A percentile compares a stretch with the other conserved stretches of the same genome.
Conservation (phyloP, 768 basidiomycete species). For the Phallus indusiatus region DNA sequence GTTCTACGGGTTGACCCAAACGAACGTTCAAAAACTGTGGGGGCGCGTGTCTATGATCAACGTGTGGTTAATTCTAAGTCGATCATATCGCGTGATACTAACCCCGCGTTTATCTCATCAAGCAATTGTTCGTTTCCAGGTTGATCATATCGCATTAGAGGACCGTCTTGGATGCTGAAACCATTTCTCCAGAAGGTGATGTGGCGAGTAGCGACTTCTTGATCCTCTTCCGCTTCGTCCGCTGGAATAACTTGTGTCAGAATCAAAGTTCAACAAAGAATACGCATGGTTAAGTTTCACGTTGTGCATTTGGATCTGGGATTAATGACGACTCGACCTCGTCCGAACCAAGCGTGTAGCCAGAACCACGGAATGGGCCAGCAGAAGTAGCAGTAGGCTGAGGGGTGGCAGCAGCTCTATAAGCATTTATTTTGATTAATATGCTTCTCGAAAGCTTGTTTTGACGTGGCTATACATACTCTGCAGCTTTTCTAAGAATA, state of each 20-base stretch:
- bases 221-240: constrained; percentile 30
- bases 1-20: constrained; percentile 76
- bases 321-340: constrained; percentile 72
- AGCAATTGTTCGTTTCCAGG: constrained; percentile 62
- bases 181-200: constrained; percentile 93
- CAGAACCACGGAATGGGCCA: constrained; percentile 53
- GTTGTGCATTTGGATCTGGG: constrained; percentile 53
- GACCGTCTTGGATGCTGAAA: constrained; percentile 85
- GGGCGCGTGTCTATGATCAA: constrained; percentile 64
- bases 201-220: constrained; percentile 55
- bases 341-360: constrained; percentile 82
- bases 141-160: constrained; percentile 75
- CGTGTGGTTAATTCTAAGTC: not conserved
- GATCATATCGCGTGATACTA: constrained; percentile 1
- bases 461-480: constrained; percentile 41
- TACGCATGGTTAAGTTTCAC: not conserved
- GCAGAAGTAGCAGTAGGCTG: constrained; percentile 11
- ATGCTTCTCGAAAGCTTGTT: too few species aligned
- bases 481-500: constrained; percentile 70
- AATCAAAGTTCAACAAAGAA: too few species aligned
- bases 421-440: too few species aligned
- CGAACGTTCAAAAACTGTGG: constrained; percentile 63
- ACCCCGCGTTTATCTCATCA: constrained; percentile 74
- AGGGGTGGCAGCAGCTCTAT: constrained; percentile 29
- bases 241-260: not conserved